Conservation (phyloP, 192 early-diverging fungal genomes). For the Entophlyctis luteolus region DNA sequence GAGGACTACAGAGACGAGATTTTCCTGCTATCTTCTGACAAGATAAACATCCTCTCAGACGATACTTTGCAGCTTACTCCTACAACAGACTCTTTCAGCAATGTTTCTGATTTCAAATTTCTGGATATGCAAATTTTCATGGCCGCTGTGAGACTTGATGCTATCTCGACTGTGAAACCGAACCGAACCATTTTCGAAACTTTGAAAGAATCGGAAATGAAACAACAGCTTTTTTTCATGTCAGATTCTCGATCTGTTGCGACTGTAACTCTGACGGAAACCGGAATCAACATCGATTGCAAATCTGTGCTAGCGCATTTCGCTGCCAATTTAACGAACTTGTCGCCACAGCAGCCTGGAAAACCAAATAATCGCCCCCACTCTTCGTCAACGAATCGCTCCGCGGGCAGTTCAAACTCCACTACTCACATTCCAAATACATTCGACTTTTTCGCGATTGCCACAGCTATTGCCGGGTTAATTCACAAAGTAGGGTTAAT, state of each 20-base stretch:
- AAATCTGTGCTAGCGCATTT: not conserved
- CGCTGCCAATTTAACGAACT: not conserved
- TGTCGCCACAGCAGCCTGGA: not conserved
- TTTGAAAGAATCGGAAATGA: not conserved
- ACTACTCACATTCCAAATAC: not conserved
- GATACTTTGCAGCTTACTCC: not conserved
- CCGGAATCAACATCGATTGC: not conserved
- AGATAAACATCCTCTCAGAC: not conserved
- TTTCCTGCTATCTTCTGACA: not conserved
- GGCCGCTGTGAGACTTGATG: not conserved
- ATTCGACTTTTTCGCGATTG: conserved; percentile 13
- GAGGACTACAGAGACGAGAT: conserved; percentile 7
- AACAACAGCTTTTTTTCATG: not conserved
- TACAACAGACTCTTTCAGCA: not conserved
- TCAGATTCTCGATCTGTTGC: conserved; percentile 2
- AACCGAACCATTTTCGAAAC: not conserved
- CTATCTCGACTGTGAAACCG: not conserved
- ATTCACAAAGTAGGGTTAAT: conserved; percentile 5
- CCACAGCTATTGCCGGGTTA: conserved; percentile 4
- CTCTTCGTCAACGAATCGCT: too few relatives aligned
- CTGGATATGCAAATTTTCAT: conserved; percentile 9
- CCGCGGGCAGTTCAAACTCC: too few relatives aligned
- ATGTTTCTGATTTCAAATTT: not conserved
- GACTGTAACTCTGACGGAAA: not conserved
- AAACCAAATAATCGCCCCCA: too few relatives aligned